Conservation (phyloP, 2,329 filamentous ascomycete species). For the Colletotrichum viniferum region DNA sequence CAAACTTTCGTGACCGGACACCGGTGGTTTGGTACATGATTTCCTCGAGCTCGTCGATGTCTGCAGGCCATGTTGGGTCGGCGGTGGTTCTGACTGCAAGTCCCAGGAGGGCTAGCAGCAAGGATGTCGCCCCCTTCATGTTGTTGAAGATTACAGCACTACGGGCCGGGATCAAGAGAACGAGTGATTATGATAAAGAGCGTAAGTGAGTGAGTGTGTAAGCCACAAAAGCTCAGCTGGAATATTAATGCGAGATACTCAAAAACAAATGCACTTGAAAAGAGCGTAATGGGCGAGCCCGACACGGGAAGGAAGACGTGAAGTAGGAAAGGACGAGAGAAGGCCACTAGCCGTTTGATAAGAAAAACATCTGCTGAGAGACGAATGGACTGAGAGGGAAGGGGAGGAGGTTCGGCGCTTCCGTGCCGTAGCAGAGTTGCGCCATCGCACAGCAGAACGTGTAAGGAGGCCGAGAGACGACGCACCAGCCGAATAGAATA, state of each 20-base stretch:
- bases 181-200: neutral
- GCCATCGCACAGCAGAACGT: neutral
- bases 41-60: constrained; percentile 66
- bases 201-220: neutral
- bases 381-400: neutral
- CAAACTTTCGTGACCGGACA: constrained; percentile 59
- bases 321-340: neutral
- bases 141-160: constrained; percentile 19
- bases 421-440: neutral
- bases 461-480: neutral
- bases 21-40: constrained; percentile 65
- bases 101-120: constrained; percentile 39
- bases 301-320: neutral
- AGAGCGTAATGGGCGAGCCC: neutral
- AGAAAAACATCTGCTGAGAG: neutral
- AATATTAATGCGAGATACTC: neutral
- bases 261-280: neutral
- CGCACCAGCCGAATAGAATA: neutral
- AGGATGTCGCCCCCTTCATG: constrained; percentile 32
- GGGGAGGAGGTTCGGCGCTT: neutral
- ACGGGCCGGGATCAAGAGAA: neutral
- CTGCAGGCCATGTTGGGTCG: constrained; percentile 65
- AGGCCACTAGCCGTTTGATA: constrained; percentile 6
- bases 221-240: neutral
- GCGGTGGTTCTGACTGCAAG: constrained; percentile 40